A percentile compares a stretch with the other conserved stretches of the same genome.
Evolutionary conservation across 441 rosid species (phyloP).

Genomic region (Jatropha multifida): DNA sequence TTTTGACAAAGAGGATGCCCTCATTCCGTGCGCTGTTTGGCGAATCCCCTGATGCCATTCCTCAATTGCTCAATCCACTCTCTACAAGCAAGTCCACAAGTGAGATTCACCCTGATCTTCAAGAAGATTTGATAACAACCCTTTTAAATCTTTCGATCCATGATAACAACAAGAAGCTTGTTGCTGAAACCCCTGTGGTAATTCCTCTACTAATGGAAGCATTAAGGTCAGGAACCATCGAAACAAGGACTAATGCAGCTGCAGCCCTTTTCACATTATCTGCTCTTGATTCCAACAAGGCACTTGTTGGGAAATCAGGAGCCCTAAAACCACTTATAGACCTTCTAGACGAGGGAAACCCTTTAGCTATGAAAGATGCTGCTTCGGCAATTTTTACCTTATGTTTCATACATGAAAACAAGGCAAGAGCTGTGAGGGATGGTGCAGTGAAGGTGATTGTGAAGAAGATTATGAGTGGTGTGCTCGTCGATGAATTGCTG

Average conservation of each 20-base stretch:
- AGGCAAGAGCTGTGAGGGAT: conserved; percentile 75
- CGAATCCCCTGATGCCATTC: conserved; percentile 55
- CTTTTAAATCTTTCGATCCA: conserved; percentile 83
- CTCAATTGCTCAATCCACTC: conserved; percentile 61
- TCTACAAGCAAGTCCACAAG: conserved; percentile 33
- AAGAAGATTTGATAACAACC: conserved; percentile 89
- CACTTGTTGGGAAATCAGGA: conserved; percentile 70
- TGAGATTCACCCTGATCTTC: conserved; percentile 54
- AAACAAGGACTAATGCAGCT: conserved; percentile 86
- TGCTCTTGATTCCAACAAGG: conserved; percentile 84
- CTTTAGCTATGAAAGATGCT: conserved; percentile 72
- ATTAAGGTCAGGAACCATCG: conserved; percentile 56
- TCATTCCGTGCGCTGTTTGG: conserved; percentile 79
- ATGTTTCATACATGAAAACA: conserved; percentile 74
- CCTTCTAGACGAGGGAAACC: conserved; percentile 77
- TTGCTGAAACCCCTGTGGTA: conserved; percentile 71
- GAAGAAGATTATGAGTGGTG: conserved; percentile 55
- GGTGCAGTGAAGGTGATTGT: conserved; percentile 76
- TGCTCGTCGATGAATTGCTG: conserved; percentile 76
- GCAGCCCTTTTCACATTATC: conserved; percentile 87
- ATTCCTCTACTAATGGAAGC: conserved; percentile 75
- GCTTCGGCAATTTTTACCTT: conserved; percentile 86
- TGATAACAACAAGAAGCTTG: conserved; percentile 86
- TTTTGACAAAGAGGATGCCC: conserved; percentile 62
- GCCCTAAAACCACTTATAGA: conserved; percentile 71